These are phyloP conservation scores for Thermothelomyces thermophilus DNA, from an alignment of 2,329 filamentous ascomycete species.

Conservation along the genomic window DNA sequence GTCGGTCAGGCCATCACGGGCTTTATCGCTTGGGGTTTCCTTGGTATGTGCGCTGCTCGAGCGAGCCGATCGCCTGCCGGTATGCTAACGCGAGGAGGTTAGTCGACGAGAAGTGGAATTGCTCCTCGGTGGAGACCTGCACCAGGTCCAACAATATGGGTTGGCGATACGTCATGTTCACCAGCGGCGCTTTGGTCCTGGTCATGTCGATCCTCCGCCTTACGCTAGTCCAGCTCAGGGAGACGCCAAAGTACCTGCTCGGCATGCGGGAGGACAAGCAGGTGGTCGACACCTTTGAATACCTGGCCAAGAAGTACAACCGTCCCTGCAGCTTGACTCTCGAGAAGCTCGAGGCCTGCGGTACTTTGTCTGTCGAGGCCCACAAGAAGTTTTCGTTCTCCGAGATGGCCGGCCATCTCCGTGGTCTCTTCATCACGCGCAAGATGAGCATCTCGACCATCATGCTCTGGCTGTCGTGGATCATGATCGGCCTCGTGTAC, in stretches of 20 bases:
- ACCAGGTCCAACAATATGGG: conserved; percentile 41
- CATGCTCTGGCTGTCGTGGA: conserved; percentile 64
- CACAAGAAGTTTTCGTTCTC: conserved; percentile 28
- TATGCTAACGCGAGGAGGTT: conserved; percentile 3
- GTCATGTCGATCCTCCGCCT: conserved; percentile 48
- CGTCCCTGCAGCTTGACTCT: conserved; percentile 38
- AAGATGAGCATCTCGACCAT: conserved; percentile 54
- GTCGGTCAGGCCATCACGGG: conserved; percentile 42
- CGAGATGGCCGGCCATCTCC: conserved; percentile 46
- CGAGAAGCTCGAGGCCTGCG: conserved; percentile 41
- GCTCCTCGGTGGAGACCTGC: conserved; percentile 35
- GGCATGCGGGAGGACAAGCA: conserved; percentile 45
- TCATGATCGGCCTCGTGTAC: conserved; percentile 64
- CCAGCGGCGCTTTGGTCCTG: conserved; percentile 40
- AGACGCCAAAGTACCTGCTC: conserved; percentile 55
- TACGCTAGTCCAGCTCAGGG: conserved; percentile 47
- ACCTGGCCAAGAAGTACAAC: conserved; percentile 35
- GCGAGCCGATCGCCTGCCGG: neutral
- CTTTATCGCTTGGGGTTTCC: conserved; percentile 44
- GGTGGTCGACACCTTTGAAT: conserved; percentile 39
- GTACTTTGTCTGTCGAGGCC: conserved; percentile 34
- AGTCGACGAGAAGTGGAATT: conserved; percentile 39
- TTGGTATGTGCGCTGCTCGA: conserved; percentile 25
- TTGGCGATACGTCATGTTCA: conserved; percentile 45
- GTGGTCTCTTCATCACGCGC: conserved; percentile 57